Base-by-base conservation (phyloP, 2,329 filamentous ascomycete species). In the Alternaria sp. region DNA sequence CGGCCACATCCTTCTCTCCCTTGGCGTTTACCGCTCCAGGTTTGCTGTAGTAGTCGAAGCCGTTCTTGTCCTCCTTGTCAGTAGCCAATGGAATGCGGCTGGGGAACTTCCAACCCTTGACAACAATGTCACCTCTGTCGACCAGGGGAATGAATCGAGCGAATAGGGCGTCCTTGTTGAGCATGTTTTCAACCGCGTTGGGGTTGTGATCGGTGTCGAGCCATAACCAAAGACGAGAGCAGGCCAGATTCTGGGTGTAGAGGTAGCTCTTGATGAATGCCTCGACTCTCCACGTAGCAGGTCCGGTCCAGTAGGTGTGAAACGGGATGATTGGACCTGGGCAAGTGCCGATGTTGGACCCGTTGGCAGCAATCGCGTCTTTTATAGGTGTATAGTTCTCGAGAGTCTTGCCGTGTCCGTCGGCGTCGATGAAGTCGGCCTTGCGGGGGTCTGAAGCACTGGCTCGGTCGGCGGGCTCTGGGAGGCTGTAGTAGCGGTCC, bases 261-360 rank as follows among this genome's bases (percentile, higher is more conserved):
- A 87, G 80, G 67, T 86, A 85, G 56, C 82, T 83, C 76, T 87
- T 87, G 76, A 86, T 76, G 65, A 87, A 86, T 30, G 84, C 77
- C 65, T 86, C 85, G 43, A 86, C 83, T 44, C 85, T 78, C 85
- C 85, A 87, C 4, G 84, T 86, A 4, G 85, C 84, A 9, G 84
- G 82, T 4, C 85, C 85, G 8, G 84, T 85, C 85, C 85, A 86
- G 79, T 86, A 86, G 28, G 83, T 81, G 65, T 87, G 85, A 53
- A 84, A 86, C 4, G 84, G 84, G 30, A 86, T 80, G 63, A 86
- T 84, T n/a, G 85, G 84, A 2, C 85, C 85, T 43, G 84, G 79
- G 63, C 85, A 87, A 27, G 80, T 79, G n/a, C 84, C 85, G 38
- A 82, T 78, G 10, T 72, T 78, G 3, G 75, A 67, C 51, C 80